Base-by-base conservation (phyloP, 768 basidiomycete species). In the Lactarius trivialis region DNA sequence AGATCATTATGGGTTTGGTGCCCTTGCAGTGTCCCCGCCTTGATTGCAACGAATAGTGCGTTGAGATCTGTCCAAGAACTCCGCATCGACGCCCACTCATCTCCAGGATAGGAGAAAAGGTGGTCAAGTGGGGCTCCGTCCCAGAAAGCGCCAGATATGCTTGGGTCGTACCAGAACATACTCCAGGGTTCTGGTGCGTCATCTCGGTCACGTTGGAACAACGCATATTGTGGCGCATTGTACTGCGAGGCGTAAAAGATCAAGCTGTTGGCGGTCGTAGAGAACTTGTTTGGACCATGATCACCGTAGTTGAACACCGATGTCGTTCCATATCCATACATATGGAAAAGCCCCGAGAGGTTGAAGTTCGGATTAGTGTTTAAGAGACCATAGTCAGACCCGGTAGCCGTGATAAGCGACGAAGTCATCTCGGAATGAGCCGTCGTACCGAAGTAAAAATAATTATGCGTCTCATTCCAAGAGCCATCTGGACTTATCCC, bases 1-100 rank as follows among this genome's bases (percentile, higher is more conserved):
- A 98, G 82, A 71, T 98, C 93, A 68, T 93, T 93, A 74, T 97
- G 95, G 0, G 93, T 94, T 76, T 98, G 93, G 73, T 95, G 94
- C 26, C 84, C 83, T 68, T 85, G 82, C 65, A 86, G 78, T 58
- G 77, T 81, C 33, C 96, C 93, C 3, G 89, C 89, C 77, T 98
- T 98, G 74, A 93, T 87, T 2, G 86, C 96, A 61, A 95, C 84
- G 76, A 82, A 98, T 21, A 91, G 69, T 3, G 91, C 93, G 68
- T 87, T 79, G 59, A 81, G 78, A 69, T 95, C 90, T 12, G 96
- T 95, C 94, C 94, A 99, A 63, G 85, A 88, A 64, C 88, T 89
- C 66, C 97, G 80, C 86, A 93, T 94, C 11, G 93, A 85, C 26
- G 79, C 87, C 97, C 97, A 99, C 68, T 89, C 87, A 69, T 91